phyloP scores from a whole-genome alignment of 345 rosid genomes.

The Barbarea vulgaris region DNA sequence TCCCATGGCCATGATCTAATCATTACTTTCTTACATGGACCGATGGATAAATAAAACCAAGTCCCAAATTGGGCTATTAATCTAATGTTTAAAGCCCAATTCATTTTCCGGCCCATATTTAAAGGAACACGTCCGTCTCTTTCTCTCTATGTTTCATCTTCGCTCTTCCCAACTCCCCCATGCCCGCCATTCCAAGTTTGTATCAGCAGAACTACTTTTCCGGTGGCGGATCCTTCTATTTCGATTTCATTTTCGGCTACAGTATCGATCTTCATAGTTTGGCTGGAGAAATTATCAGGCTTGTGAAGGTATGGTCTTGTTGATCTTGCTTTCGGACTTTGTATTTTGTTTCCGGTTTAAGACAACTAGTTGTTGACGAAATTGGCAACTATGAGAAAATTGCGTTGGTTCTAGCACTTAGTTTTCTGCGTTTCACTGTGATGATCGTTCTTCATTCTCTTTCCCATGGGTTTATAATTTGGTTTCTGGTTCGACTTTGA shows the following conservation, averaged over 20 bases:
- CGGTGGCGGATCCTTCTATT: neutral
- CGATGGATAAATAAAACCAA: neutral
- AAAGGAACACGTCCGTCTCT: neutral
- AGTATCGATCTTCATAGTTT: neutral
- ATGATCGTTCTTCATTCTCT: neutral
- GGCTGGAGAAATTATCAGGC: neutral
- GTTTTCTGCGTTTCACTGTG: neutral
- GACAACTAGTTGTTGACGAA: neutral
- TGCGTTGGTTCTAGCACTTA: neutral
- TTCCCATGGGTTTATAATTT: neutral
- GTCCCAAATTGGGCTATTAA: neutral
- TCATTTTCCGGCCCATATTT: neutral
- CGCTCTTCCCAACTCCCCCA: neutral
- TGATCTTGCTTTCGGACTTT: neutral
- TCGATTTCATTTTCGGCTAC: neutral
- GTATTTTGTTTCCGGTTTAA: neutral
- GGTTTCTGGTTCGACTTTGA: neutral
- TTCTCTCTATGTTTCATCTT: neutral
- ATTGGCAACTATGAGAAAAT: neutral
- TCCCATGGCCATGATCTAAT: too few species aligned
- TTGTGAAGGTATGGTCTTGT: neutral
- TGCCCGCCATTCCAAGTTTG: neutral
- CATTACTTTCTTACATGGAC: neutral
- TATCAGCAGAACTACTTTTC: neutral
- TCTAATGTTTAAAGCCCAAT: constrained; percentile 3